Base-by-base conservation (phyloP, 2,329 filamentous ascomycete species). In the Alternaria metachromatica region DNA sequence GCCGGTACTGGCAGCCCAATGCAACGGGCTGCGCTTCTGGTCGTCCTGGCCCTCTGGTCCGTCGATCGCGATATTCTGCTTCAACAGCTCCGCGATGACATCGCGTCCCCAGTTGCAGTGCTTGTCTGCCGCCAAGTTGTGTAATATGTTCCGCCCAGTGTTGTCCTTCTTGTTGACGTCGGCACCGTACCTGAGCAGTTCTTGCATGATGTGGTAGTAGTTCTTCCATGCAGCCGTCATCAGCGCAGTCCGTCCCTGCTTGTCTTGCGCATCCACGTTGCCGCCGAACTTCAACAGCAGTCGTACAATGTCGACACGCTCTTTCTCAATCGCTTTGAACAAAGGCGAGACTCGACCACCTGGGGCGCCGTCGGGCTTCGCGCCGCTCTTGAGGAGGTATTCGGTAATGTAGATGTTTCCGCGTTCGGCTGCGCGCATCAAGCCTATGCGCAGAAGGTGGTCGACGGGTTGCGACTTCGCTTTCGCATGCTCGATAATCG, bases 1-100 rank as follows among this genome's bases (percentile, higher is more conserved):
- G 18, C 85, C 85, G 48, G 86, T 87, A 23, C 84, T 86, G 37
- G 85, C 87, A 2, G 87, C 86, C 86, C 87, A 88, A 63, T 88
- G 82, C 45, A 89, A 73, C 3, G 87, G 84, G 28, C 85, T 87
- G 12, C 87, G 81, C 10, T 84, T 83, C 21, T 84, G 72, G 55
- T 80, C 80, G 69, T 85, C 84, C 26, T 78, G 76, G 0, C 79
- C 81, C 1, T 73, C 72, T 5, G 70, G 68, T 7, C 80, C 81
- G 64, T 84, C 82, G 28, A 85, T 72, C 11, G 74, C 68, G 62
- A 82, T 81, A 21, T 77, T 72, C 5, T 79, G 80, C 20, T 72
- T 67, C 50, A 85, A 65, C 41, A 85, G 63, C 54, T 82, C 59
- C 15, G 76, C 72, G 18, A 85, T 78, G 18, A 84, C 80, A 62